Base-by-base conservation (phyloP, 495 filamentous ascomycete genomes). In the Trichoderma gamsii region DNA sequence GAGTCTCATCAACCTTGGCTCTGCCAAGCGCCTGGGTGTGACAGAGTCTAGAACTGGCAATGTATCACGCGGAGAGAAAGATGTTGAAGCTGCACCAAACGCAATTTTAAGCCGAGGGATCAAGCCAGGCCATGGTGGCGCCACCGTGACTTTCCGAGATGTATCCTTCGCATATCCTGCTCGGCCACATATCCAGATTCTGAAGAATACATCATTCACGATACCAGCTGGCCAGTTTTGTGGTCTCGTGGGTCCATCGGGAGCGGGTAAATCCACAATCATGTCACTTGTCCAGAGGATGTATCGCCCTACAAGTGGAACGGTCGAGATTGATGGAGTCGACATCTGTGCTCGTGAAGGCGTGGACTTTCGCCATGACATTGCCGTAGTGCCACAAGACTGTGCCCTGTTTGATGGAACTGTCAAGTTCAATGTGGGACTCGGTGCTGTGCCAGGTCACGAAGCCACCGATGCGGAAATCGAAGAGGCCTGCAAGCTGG, bases 101-200 rank as follows among this genome's bases (percentile, higher is more conserved):
- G 72, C 75, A 16, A 69, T 64, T 64, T 66, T 32, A 69, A 21
- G 21, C 13, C 63, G 9, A 12, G n/a, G 4, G 4, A 15, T 41
- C 25, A 27, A 46, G 25, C 41, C 69, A 16, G 76, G 67, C 67
- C 75, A 64, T 64, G 71, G 66, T 23, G 71, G 66, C 15, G 76
- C 79, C 25, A 79, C 79, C 16, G 78, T 88, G 32, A 80, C 81
- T 64, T 84, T 88, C 66, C 77, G 74, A 63, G 71, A 85, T 67
- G 83, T 89, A 12, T 77, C 77, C 35, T 89, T 90, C 70, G 72
- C 84, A 7, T 90, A 90, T 72, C 86, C 88, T 18, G 81, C 86
- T 11, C 81, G 87, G 6, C 84, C 85, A 4, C 77, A 84, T 59
- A 74, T 80, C 32, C 77, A 74, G 13, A 82, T 90, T 5, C 74